Evolutionary conservation across 306 rosid species (phyloP).

Genomic region (Inga laurina): DNA sequence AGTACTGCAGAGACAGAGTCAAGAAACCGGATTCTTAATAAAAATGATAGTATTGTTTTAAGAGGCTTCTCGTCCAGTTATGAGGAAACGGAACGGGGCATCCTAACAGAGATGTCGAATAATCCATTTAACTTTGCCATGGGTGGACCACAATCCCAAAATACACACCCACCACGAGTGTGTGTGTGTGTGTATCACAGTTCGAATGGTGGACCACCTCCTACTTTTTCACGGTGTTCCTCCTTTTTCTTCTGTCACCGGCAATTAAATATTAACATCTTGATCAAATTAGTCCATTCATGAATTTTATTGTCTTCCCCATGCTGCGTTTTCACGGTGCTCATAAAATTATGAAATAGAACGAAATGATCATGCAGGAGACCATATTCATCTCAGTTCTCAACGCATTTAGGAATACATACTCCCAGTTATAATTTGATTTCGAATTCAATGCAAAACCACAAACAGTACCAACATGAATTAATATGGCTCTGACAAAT

Average conservation of each 20-base stretch:
- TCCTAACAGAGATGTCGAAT: slow-evolving; percentile 23
- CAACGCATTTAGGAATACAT: slow-evolving; percentile 6
- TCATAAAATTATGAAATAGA: background rate
- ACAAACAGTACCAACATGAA: background rate
- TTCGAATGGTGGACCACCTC: slow-evolving; percentile 61
- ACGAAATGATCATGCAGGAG: background rate
- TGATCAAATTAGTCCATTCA: background rate
- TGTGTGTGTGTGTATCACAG: too few relatives aligned
- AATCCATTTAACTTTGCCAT: slow-evolving; percentile 39
- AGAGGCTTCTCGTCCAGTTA: slow-evolving; percentile 24
- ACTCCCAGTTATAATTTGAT: background rate
- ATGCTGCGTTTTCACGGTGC: background rate
- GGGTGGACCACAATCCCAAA: slow-evolving; percentile 54
- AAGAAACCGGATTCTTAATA: background rate
- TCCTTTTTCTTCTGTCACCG: slow-evolving; percentile 22
- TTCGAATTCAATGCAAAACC: background rate
- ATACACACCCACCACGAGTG: too few relatives aligned
- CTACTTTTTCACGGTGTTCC: slow-evolving; percentile 21
- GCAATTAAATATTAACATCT: slow-evolving; percentile 21
- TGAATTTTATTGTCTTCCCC: background rate
- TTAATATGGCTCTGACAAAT: background rate
- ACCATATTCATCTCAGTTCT: background rate
- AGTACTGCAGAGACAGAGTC: background rate
- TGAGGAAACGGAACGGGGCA: slow-evolving; percentile 30
- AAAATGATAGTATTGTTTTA: slow-evolving; percentile 31